Conservation (phyloP, 2,329 filamentous ascomycete species). For the Penicillium sumatraense region DNA sequence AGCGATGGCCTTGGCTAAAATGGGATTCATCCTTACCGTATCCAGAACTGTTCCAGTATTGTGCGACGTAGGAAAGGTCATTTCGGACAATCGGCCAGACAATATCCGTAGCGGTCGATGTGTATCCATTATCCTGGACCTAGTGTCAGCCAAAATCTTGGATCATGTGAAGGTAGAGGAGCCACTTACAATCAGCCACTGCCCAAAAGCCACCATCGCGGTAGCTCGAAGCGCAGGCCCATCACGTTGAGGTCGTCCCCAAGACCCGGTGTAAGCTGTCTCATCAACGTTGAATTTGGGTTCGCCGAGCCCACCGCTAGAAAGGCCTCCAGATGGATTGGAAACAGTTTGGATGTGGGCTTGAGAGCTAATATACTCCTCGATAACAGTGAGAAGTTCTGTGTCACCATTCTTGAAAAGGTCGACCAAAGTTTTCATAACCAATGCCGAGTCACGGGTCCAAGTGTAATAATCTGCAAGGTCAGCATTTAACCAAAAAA, state of each 20-base stretch:
- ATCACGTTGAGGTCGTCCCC: slow-evolving; percentile 81
- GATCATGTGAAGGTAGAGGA: neutral
- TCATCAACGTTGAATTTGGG: slow-evolving; percentile 73
- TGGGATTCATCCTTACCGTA: slow-evolving; percentile 53
- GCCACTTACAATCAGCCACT: slow-evolving; percentile 66
- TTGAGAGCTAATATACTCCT: slow-evolving; percentile 71
- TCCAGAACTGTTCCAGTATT: slow-evolving; percentile 57
- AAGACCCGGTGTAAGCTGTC: slow-evolving; percentile 64
- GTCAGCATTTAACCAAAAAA: neutral
- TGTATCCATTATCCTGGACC: slow-evolving; percentile 57
- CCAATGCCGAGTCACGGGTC: slow-evolving; percentile 74
- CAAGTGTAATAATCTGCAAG: slow-evolving; percentile 77
- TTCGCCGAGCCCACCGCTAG: slow-evolving; percentile 65
- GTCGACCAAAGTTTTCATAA: slow-evolving; percentile 71
- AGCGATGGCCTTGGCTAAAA: neutral
- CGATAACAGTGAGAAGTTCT: slow-evolving; percentile 63
- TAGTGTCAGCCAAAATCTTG: neutral
- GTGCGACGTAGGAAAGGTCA: slow-evolving; percentile 71
- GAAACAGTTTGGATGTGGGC: slow-evolving; percentile 68
- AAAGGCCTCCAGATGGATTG: slow-evolving; percentile 68
- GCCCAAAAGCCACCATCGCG: slow-evolving; percentile 72
- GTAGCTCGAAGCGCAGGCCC: slow-evolving; percentile 78
- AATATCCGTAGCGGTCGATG: slow-evolving; percentile 56
- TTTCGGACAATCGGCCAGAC: slow-evolving; percentile 78
- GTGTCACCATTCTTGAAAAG: slow-evolving; percentile 66